These are phyloP conservation scores for Schizophyllum commune DNA, from an alignment of 1,284 basidiomycete genomes.

Conservation along the genomic window DNA sequence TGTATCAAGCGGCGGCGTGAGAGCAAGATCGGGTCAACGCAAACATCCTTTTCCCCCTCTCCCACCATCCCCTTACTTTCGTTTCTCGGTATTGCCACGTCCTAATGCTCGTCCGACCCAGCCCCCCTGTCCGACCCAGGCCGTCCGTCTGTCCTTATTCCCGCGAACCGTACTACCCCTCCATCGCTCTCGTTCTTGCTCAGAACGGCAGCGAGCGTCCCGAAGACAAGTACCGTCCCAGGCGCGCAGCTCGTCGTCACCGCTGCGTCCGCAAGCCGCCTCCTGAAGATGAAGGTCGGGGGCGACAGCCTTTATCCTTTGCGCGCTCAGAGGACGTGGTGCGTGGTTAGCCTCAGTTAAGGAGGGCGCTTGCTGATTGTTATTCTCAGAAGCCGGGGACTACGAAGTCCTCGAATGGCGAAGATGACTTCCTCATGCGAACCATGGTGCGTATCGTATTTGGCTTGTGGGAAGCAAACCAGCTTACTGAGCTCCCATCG, in stretches of 20 bases:
- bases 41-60: neutral
- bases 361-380: neutral
- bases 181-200: neutral
- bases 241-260: neutral
- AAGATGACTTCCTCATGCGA: neutral
- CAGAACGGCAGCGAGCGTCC: neutral
- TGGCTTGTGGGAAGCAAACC: too few relatives aligned
- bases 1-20: neutral
- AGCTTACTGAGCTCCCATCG: too few relatives aligned
- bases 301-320: neutral
- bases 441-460: too few relatives aligned
- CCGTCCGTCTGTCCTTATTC: too few relatives aligned
- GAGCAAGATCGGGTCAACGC: neutral
- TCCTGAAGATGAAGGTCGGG: neutral
- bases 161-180: neutral
- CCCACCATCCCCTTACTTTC: neutral
- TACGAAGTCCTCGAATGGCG: neutral
- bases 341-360: neutral
- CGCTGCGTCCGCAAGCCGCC: neutral
- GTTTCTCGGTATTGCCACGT: neutral
- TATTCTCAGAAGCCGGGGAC: neutral
- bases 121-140: too few relatives aligned
- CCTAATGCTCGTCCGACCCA: neutral
- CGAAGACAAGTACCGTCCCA: neutral
- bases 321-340: neutral